Percentiles rank a stretch among this genome's conserved stretches.
Evolutionary conservation across 2,329 filamentous ascomycete species (phyloP).

Genomic region (Phaeosphaeriaceae sp.): DNA sequence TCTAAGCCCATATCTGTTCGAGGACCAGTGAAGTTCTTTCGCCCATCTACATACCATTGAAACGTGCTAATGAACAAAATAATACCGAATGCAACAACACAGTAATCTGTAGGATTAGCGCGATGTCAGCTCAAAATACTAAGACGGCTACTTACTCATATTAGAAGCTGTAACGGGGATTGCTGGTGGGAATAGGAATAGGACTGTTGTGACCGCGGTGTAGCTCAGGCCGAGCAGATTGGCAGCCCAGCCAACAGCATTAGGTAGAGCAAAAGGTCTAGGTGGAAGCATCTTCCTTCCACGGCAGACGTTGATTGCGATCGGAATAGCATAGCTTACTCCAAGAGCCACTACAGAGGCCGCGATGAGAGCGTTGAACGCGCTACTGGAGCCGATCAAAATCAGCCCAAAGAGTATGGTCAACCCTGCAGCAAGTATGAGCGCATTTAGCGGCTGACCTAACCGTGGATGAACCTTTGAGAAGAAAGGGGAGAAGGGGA

Average conservation of each 20-base stretch:
- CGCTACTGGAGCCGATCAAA: conserved; percentile 70
- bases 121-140: not conserved
- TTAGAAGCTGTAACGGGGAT: conserved; percentile 68
- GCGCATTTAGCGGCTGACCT: conserved; percentile 69
- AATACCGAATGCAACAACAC: conserved; percentile 63
- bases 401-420: conserved; percentile 73
- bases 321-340: conserved; percentile 76
- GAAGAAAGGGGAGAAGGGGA: conserved; percentile 67
- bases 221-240: conserved; percentile 69
- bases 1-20: conserved; percentile 50
- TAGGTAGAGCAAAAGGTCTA: conserved; percentile 63
- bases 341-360: conserved; percentile 75
- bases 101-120: conserved; percentile 52
- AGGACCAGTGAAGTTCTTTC: conserved; percentile 66
- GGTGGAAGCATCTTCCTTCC: conserved; percentile 69
- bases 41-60: conserved; percentile 66
- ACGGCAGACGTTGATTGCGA: conserved; percentile 71
- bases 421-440: conserved; percentile 65
- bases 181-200: conserved; percentile 76
- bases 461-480: conserved; percentile 66
- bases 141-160: conserved; percentile 64
- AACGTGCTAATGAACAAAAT: conserved; percentile 63
- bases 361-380: conserved; percentile 74
- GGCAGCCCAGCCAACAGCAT: conserved; percentile 63
- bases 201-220: conserved; percentile 72